A percentile compares a stretch with the other conserved stretches of the same genome.
phyloP scores from a whole-genome alignment of 1,284 basidiomycete species.

The Inonotus hispidus region DNA sequence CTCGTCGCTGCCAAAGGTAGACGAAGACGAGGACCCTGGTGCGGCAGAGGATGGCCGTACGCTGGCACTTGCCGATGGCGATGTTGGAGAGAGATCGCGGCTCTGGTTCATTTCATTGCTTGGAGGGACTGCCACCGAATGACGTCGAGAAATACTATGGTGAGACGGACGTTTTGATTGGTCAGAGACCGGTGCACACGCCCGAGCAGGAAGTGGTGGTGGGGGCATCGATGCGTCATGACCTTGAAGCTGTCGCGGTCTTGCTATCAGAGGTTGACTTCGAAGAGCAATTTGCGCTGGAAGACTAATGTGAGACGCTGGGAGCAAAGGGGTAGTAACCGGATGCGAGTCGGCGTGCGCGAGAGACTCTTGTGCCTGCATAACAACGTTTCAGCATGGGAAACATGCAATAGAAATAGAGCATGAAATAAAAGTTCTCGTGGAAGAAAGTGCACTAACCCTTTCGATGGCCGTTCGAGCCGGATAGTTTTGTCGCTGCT shows the following conservation, averaged over 20 bases:
- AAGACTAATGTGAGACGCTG: neutral
- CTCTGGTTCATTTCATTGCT: neutral
- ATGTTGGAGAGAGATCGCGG: neutral
- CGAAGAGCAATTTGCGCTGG: neutral
- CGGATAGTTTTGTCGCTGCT: neutral
- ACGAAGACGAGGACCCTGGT: neutral
- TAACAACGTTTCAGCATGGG: neutral
- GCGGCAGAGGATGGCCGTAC: neutral
- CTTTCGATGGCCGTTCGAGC: too few species aligned
- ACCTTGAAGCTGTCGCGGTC: neutral
- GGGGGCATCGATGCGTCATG: neutral
- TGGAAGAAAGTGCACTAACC: neutral
- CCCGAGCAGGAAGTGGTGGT: slow-evolving; percentile 3
- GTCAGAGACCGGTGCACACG: neutral
- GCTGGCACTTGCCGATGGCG: neutral
- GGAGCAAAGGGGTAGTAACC: neutral
- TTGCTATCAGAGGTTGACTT: neutral
- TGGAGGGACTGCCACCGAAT: neutral
- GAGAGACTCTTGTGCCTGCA: neutral
- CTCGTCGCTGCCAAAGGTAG: neutral
- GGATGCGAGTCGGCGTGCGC: neutral
- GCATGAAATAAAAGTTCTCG: neutral
- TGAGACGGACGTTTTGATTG: neutral
- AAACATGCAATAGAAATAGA: too few species aligned
- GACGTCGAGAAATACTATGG: neutral